These are phyloP conservation scores for Micractinium conductrix DNA, from an alignment of 139 green algal species.

Conservation along the genomic window DNA sequence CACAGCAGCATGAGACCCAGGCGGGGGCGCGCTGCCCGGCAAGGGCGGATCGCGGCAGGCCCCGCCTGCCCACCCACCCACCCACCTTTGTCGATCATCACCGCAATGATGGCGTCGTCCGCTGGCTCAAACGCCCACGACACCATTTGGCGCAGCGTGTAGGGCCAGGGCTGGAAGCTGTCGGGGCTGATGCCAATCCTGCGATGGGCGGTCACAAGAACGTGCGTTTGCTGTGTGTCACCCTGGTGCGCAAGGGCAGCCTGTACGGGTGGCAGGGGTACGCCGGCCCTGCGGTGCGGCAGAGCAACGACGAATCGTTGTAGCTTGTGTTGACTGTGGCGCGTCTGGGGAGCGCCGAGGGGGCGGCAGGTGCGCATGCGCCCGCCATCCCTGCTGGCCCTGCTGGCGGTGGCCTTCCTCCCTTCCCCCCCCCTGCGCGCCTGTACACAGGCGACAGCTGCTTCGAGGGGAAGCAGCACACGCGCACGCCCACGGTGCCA, in stretches of 20 bases:
- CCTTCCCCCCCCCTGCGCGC: background rate
- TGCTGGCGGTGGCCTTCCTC: too few species aligned
- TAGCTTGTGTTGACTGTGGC: too few species aligned
- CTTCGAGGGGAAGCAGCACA: slow-evolving; percentile 74
- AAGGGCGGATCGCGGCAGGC: too few species aligned
- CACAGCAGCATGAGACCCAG: too few species aligned
- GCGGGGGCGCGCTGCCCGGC: too few species aligned
- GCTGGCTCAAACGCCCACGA: slow-evolving; percentile 69
- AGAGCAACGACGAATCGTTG: too few species aligned
- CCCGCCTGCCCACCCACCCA: background rate
- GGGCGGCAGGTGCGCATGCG: too few species aligned
- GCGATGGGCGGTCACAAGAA: background rate
- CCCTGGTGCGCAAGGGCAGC: too few species aligned
- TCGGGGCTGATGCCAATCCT: slow-evolving; percentile 62
- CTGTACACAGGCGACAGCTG: slow-evolving; percentile 46
- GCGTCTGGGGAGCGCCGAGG: too few species aligned
- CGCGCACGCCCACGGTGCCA: slow-evolving; percentile 48
- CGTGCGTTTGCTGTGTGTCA: background rate
- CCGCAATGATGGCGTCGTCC: slow-evolving; percentile 44
- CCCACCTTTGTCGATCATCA: slow-evolving; percentile 41
- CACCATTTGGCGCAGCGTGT: slow-evolving; percentile 65
- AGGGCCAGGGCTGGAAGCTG: slow-evolving; percentile 49
- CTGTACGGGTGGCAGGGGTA: too few species aligned
- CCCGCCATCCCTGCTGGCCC: too few species aligned
- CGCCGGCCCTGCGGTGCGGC: too few species aligned